Conservation (phyloP, 371 early-diverging fungal species). For the Mortierella sp. region DNA sequence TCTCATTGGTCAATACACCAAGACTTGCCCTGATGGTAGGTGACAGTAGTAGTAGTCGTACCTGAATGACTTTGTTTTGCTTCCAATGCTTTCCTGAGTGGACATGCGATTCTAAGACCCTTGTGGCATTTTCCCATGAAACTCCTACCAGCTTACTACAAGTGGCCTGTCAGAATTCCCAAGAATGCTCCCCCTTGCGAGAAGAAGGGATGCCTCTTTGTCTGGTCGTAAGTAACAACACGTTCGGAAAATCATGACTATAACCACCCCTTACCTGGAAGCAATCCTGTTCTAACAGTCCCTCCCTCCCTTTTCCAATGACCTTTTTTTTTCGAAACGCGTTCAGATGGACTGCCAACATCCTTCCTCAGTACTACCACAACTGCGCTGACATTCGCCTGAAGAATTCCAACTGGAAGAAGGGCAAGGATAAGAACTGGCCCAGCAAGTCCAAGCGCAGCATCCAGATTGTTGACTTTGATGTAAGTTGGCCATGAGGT, state of each 20-base stretch:
- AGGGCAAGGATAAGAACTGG: no score
- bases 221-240: constrained; percentile 37
- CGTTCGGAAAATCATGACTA: no score
- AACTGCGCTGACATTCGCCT: constrained; percentile 49
- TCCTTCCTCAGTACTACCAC: constrained; percentile 45
- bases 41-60: no score
- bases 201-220: constrained; percentile 51
- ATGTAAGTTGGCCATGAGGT: no score
- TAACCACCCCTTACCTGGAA: no score
- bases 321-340: background rate
- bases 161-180: constrained; percentile 65
- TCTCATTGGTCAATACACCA: constrained; percentile 57
- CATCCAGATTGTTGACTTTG: constrained; percentile 41
- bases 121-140: no score
- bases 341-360: constrained; percentile 37
- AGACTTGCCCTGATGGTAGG: constrained; percentile 55
- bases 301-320: no score
- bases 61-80: background rate
- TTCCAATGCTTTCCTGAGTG: background rate
- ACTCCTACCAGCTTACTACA: constrained; percentile 37
- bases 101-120: no score
- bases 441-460: constrained; percentile 10
- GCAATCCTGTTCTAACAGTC: no score
- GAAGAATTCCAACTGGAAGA: constrained; percentile 11
- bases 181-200: constrained; percentile 57